Percentiles rank a stretch among this genome's conserved stretches.
phyloP scores from a whole-genome alignment of 2,329 filamentous ascomycete species.

The Leptographium wingfieldii region DNA sequence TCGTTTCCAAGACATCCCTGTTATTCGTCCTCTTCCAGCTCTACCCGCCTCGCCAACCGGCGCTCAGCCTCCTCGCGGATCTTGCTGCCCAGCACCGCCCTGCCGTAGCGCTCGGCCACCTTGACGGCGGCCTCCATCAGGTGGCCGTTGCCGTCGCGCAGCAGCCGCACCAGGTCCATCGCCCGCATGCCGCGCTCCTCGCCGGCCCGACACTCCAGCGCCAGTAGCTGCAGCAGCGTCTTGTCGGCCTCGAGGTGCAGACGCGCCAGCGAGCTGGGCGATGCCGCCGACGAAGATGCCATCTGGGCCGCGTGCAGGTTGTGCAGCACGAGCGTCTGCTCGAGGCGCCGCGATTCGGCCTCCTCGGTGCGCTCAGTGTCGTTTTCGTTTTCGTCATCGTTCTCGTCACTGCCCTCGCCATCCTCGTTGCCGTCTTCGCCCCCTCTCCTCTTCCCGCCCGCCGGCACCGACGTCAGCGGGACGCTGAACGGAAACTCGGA shows the following conservation, averaged over 20 bases:
- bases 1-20: constrained; percentile 16
- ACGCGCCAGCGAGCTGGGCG: constrained; percentile 33
- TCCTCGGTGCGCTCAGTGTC: constrained; percentile 17
- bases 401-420: constrained; percentile 3
- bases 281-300: constrained; percentile 21
- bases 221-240: constrained; percentile 75
- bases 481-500: constrained; percentile 89
- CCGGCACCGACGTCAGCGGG: constrained; percentile 51
- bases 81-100: constrained; percentile 73
- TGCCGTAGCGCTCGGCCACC: constrained; percentile 75
- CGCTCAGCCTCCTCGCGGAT: constrained; percentile 74
- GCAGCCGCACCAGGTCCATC: constrained; percentile 75
- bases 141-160: constrained; percentile 72
- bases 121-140: constrained; percentile 89
- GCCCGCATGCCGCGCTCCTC: constrained; percentile 93
- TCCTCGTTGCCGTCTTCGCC: background rate
- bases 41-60: constrained; percentile 3
- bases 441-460: background rate
- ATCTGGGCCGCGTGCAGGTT: constrained; percentile 62
- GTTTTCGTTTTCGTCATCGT: constrained; percentile 14
- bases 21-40: constrained; percentile 8
- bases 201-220: constrained; percentile 78
- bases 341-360: constrained; percentile 49
- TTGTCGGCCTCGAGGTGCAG: constrained; percentile 82
- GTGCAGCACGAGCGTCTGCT: constrained; percentile 70